Conservation (phyloP, 2,329 filamentous ascomycete genomes). For the Penicillium vulpinum region DNA sequence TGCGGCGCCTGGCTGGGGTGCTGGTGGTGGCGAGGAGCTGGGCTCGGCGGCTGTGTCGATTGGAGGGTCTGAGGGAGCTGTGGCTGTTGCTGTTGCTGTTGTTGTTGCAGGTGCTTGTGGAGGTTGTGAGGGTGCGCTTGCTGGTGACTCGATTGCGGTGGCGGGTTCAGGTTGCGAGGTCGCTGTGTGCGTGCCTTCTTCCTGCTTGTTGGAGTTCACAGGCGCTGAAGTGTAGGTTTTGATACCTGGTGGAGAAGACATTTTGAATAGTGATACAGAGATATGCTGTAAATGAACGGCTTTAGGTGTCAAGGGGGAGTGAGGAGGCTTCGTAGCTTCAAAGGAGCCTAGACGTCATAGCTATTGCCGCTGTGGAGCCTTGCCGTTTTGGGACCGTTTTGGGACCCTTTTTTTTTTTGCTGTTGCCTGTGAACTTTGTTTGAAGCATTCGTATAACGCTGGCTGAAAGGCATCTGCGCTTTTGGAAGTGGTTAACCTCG, state of each 20-base stretch:
- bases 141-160: constrained; percentile 19
- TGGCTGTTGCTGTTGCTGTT: constrained; percentile 9
- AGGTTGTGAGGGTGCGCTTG: constrained; percentile 13
- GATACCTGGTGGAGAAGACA: constrained; percentile 25
- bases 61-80: not conserved
- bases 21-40: constrained; percentile 27
- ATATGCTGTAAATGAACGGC: not conserved
- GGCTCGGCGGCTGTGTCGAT: not conserved
- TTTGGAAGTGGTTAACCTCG: no score
- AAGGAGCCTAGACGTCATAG: constrained; percentile 25
- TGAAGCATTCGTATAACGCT: not conserved
- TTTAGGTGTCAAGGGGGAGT: not conserved
- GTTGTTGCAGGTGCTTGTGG: constrained; percentile 37
- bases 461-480: no score
- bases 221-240: constrained; percentile 30
- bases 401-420: not conserved
- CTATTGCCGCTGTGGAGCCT: constrained; percentile 21
- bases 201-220: constrained; percentile 24
- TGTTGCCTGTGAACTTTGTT: not conserved
- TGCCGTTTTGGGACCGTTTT: constrained; percentile 7
- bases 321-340: constrained; percentile 4
- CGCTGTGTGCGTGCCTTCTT: constrained; percentile 16
- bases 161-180: constrained; percentile 24
- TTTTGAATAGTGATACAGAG: constrained; percentile 4
- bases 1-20: constrained; percentile 42